Evolutionary conservation across 331 rosid genomes (phyloP).

Genomic region (Cydonia oblonga): DNA sequence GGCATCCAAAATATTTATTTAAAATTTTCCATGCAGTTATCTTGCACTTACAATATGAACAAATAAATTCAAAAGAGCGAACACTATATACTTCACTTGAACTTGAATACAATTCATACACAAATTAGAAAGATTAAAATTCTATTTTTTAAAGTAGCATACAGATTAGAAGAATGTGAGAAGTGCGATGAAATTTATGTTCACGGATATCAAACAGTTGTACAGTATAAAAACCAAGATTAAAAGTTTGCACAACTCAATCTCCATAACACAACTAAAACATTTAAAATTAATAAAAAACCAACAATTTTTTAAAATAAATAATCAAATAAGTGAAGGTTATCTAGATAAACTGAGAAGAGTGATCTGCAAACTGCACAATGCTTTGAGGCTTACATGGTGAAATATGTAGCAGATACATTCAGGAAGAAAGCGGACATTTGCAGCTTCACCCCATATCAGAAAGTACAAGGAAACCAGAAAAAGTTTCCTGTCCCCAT

Average conservation of each 20-base stretch:
- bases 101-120: neutral
- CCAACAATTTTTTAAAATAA: no score
- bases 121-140: no score
- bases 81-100: neutral
- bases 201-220: no score
- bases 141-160: no score
- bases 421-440: conserved; percentile 96
- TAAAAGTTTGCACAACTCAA: no score
- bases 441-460: conserved; percentile 99
- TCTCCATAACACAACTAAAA: no score
- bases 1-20: neutral
- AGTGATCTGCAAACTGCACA: neutral
- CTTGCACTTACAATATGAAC: neutral
- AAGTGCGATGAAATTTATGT: no score
- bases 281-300: no score
- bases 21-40: neutral
- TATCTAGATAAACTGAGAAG: neutral
- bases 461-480: conserved; percentile 78
- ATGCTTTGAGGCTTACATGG: conserved; percentile 49
- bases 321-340: neutral
- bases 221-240: no score
- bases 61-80: neutral
- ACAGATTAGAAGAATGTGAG: no score
- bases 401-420: conserved; percentile 95
- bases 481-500: conserved; percentile 76